Evolutionary conservation across 2,329 filamentous ascomycete species (phyloP), one percentile per base, ranked within the genome.

Genomic region (Colletotrichum orchidophilum): DNA sequence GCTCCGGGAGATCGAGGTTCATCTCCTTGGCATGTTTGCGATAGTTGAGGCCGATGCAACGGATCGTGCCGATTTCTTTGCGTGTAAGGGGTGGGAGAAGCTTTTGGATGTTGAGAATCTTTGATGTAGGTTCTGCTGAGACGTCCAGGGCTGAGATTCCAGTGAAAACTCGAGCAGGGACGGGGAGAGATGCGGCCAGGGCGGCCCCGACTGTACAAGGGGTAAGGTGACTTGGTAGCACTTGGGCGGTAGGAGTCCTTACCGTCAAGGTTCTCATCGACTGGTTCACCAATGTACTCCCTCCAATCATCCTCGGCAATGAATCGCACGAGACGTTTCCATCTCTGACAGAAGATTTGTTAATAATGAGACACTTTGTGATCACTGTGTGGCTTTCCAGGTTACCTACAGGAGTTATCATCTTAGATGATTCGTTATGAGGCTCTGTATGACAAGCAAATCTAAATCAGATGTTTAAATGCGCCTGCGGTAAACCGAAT

Each of bases 21-120:
- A 75, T 72, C 69, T 78, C 86, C 68, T 85, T 68, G 1, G 75
- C 74, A n/a, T 78, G 75, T 15, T 76, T 75, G 54, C 74, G 75
- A 63, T 76, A 77, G 71, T 88, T 87, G 52, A 88, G 75, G 1
- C 86, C 86, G 73, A 88, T 83, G 74, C 86, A 87, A 53, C 85
- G 78, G 62, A 91, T 88, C 0, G 87, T 86, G 27, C 88, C 88
- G 60, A 87, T 84, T 73, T 89, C 87, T 24, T 76, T 75, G 64
- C 81, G 78, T 1, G 84, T 76, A 26, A 89, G 73, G 8, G 87
- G 87, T n/a, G 70, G 67, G 1, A 73, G 29, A 1, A 73, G 62
- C 29, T 71, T 75, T 29, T 72, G 67, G 27, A 76, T 71, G 11
- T 55, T 70, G 6, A 74, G 64, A 24, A 86, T 84, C 26, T 74